phyloP scores from a whole-genome alignment of 2,329 filamentous ascomycete species.

The Diaporthe sp. region DNA sequence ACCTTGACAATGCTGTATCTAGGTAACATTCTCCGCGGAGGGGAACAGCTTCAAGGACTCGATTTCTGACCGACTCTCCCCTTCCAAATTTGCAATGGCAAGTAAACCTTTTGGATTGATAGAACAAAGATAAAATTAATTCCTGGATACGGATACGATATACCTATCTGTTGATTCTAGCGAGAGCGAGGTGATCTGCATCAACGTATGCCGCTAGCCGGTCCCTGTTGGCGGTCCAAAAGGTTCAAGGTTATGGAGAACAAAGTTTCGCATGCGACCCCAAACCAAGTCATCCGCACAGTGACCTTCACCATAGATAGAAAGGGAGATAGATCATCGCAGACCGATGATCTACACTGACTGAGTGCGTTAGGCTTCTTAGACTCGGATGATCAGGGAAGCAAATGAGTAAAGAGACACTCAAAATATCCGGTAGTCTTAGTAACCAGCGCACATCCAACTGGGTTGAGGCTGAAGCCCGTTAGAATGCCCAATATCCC shows the following conservation, averaged over 20 bases:
- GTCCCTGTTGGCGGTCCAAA: neutral
- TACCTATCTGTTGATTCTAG: neutral
- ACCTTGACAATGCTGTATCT: neutral
- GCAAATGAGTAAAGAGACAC: neutral
- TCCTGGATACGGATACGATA: neutral
- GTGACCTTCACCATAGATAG: neutral
- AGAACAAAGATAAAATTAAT: neutral
- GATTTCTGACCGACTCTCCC: neutral
- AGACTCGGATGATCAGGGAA: neutral
- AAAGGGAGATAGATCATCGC: neutral
- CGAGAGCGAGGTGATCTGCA: neutral
- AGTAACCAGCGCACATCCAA: neutral
- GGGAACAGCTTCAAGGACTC: too few relatives aligned
- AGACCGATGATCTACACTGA: neutral
- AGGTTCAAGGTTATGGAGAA: neutral
- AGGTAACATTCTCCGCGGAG: neutral
- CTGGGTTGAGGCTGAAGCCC: neutral
- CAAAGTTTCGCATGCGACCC: conserved; percentile 5
- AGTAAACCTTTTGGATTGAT: too few relatives aligned
- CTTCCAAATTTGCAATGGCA: neutral
- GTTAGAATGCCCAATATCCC: neutral
- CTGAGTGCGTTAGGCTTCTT: neutral
- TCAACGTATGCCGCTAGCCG: neutral
- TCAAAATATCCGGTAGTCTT: neutral
- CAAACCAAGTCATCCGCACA: neutral